Evolutionary conservation across 139 green algal genomes (phyloP).

Genomic region (Gonium pectorale): DNA sequence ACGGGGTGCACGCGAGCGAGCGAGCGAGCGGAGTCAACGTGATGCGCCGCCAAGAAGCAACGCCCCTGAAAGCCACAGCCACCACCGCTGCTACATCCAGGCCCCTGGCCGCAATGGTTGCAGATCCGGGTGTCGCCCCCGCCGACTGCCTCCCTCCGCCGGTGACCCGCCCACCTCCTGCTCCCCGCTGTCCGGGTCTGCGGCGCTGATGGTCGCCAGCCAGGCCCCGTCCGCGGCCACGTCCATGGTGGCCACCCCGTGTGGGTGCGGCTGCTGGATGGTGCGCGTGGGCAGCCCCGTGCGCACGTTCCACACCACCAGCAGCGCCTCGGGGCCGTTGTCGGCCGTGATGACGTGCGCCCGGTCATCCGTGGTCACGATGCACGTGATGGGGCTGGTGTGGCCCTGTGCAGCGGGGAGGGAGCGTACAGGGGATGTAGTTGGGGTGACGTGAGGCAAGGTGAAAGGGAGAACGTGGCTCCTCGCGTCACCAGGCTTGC

Average conservation of each 20-base stretch:
- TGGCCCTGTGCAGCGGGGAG: conserved; percentile 66
- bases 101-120: no score
- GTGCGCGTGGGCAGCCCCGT: conserved; percentile 62
- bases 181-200: conserved; percentile 49
- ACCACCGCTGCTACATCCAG: no score
- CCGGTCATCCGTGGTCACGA: conserved; percentile 65
- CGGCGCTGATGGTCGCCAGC: conserved; percentile 68
- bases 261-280: conserved; percentile 60
- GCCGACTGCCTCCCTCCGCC: neutral
- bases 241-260: conserved; percentile 72
- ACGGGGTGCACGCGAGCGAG: neutral
- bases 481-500: no score
- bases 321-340: conserved; percentile 67
- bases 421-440: neutral
- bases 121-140: neutral
- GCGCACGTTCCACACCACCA: conserved; percentile 79
- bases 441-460: no score
- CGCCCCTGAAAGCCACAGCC: no score
- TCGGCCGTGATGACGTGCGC: conserved; percentile 76
- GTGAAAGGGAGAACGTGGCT: no score
- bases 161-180: conserved; percentile 56
- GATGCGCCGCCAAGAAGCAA: no score
- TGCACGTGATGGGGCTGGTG: conserved; percentile 73
- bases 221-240: conserved; percentile 66
- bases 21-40: no score